Percentiles rank a stretch among this genome's conserved stretches.
These are phyloP conservation scores for Artemisia annua DNA, from an alignment of 129 eudicot species.

Conservation along the genomic window DNA sequence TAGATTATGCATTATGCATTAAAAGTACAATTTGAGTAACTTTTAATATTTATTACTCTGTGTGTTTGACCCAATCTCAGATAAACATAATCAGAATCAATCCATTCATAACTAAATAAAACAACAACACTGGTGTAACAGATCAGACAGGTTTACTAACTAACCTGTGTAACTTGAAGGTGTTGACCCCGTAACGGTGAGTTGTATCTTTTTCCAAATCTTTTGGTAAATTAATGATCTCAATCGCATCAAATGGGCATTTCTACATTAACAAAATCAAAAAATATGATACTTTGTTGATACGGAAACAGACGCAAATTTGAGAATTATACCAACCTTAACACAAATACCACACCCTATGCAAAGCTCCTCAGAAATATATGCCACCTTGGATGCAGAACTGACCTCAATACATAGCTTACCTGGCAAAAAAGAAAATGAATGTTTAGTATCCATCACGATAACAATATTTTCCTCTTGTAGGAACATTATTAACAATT, in stretches of 20 bases:
- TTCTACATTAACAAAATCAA: constrained; percentile 44
- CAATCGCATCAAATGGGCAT: constrained; percentile 94
- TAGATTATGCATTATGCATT: too few relatives aligned
- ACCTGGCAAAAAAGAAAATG: constrained; percentile 36
- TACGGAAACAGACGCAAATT: not conserved
- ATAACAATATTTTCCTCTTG: too few relatives aligned
- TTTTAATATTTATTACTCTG: too few relatives aligned
- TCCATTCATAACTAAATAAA: too few relatives aligned
- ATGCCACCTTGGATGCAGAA: constrained; percentile 64
- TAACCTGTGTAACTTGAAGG: constrained; percentile 64
- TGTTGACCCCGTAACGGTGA: constrained; percentile 81
- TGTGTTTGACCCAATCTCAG: not conserved
- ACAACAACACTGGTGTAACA: too few relatives aligned
- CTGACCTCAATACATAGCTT: constrained; percentile 91
- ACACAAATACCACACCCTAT: constrained; percentile 96
- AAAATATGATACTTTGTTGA: not conserved
- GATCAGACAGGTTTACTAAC: too few relatives aligned
- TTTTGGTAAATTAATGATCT: constrained; percentile 77
- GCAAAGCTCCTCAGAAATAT: constrained; percentile 90
- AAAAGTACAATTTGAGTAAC: too few relatives aligned
- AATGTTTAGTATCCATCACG: too few relatives aligned
- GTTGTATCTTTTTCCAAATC: constrained; percentile 85
- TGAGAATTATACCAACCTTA: constrained; percentile 50
- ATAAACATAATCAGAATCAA: not conserved
- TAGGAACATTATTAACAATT: too few relatives aligned